phyloP scores from a whole-genome alignment of 1,284 basidiomycete genomes.

The Puccinia horiana region DNA sequence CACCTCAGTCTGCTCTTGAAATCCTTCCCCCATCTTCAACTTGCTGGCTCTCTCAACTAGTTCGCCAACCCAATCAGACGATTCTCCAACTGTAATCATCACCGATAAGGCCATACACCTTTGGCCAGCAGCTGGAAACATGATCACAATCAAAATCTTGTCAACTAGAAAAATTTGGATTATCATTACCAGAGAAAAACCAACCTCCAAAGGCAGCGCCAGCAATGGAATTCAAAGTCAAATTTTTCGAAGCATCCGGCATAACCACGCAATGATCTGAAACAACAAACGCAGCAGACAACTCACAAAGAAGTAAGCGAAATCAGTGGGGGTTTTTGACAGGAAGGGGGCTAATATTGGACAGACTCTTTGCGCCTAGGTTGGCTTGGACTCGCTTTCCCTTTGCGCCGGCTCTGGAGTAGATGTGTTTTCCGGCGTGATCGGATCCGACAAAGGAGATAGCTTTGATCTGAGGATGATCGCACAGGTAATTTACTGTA shows the following conservation, averaged over 20 bases:
- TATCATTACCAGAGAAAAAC: slow-evolving; percentile 50
- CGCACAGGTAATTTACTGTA: slow-evolving; percentile 91
- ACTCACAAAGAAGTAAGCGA: neutral
- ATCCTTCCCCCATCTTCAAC: slow-evolving; percentile 84
- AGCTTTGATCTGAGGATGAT: slow-evolving; percentile 84
- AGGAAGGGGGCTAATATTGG: neutral
- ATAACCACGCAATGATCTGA: slow-evolving; percentile 82
- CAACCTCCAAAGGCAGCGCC: slow-evolving; percentile 91
- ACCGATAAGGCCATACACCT: slow-evolving; percentile 66
- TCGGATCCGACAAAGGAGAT: slow-evolving; percentile 98
- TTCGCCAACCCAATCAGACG: slow-evolving; percentile 81
- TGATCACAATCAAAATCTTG: neutral
- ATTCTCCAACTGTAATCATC: slow-evolving; percentile 80
- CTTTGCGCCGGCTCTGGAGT: slow-evolving; percentile 78
- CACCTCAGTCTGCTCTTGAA: slow-evolving; percentile 83
- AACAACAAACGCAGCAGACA: no score
- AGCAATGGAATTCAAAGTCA: slow-evolving; percentile 86
- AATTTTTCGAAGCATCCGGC: slow-evolving; percentile 95
- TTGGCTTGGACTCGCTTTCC: slow-evolving; percentile 96
- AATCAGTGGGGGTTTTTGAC: neutral
- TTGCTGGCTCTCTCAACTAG: slow-evolving; percentile 78
- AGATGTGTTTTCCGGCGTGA: slow-evolving; percentile 89
- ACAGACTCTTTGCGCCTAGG: slow-evolving; percentile 80
- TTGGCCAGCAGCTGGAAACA: slow-evolving; percentile 78
- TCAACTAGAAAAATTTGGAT: neutral